phyloP scores from a whole-genome alignment of 2,329 filamentous ascomycete genomes.

The Orbilia oligospora region DNA sequence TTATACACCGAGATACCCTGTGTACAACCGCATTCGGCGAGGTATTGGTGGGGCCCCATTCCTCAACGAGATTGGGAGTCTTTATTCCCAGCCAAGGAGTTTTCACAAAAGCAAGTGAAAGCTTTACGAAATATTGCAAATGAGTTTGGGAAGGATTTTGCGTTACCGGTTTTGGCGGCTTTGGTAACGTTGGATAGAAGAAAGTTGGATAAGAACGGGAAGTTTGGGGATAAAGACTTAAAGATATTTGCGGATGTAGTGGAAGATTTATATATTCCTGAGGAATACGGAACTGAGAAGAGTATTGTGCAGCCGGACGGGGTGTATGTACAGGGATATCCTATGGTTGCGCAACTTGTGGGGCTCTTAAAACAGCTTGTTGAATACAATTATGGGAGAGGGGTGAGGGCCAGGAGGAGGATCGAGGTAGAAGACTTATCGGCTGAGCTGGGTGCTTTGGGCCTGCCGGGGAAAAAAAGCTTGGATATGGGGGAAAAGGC shows the following conservation, averaged over 20 bases:
- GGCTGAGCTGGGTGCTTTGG: constrained; percentile 24
- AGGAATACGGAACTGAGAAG: constrained; percentile 48
- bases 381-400: constrained; percentile 55
- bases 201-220: constrained; percentile 43
- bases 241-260: constrained; percentile 51
- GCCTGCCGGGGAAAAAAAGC: constrained; percentile 42
- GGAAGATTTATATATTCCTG: constrained; percentile 47
- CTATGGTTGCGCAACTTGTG: constrained; percentile 49
- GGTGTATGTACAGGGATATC: constrained; percentile 48
- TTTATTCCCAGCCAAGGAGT: constrained; percentile 20
- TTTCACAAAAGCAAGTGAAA: constrained; percentile 40
- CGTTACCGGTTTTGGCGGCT: constrained; percentile 42
- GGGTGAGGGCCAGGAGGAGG: constrained; percentile 31
- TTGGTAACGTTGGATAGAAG: constrained; percentile 49
- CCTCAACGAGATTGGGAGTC: constrained; percentile 45
- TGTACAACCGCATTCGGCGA: constrained; percentile 28
- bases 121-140: constrained; percentile 31
- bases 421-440: constrained; percentile 37
- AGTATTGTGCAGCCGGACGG: constrained; percentile 46
- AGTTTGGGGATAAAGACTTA: constrained; percentile 39
- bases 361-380: constrained; percentile 45
- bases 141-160: constrained; percentile 47
- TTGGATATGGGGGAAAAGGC: constrained; percentile 31
- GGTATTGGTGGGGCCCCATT: constrained; percentile 55
- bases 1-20: constrained; percentile 47